A percentile compares a stretch with the other conserved stretches of the same genome.
Evolutionary conservation across 441 rosid genomes (phyloP).

Genomic region (Populus hybrid): DNA sequence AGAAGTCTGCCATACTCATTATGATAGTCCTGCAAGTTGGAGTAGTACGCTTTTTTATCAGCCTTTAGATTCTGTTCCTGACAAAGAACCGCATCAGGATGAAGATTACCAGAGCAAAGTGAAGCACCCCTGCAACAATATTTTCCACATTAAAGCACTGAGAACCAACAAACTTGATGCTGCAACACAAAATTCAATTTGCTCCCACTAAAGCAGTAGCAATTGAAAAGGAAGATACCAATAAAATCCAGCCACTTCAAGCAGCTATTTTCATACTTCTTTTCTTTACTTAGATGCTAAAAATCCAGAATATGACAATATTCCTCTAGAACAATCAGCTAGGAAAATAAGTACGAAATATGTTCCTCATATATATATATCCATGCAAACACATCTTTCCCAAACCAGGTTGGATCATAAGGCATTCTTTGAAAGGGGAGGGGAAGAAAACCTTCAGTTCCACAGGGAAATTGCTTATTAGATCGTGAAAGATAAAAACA

Average conservation of each 20-base stretch:
- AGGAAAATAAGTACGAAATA: not conserved
- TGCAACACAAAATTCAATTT: not conserved
- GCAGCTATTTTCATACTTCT: not conserved
- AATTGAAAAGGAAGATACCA: not conserved
- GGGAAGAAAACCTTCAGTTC: not conserved
- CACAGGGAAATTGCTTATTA: not conserved
- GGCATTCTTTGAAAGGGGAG: not conserved
- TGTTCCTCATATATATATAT: not conserved
- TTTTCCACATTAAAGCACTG: conserved; percentile 12
- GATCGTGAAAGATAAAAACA: not conserved
- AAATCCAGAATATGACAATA: not conserved
- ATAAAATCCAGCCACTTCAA: not conserved
- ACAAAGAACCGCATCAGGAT: conserved; percentile 69
- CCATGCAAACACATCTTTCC: not conserved
- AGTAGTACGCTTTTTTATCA: conserved; percentile 51
- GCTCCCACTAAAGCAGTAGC: not conserved
- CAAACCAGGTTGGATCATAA: not conserved
- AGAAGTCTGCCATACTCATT: conserved; percentile 53
- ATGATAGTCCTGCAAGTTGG: conserved; percentile 69
- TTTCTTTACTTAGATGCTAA: not conserved
- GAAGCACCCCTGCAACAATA: conserved; percentile 69
- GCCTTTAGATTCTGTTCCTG: conserved; percentile 49
- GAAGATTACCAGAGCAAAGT: conserved; percentile 70
- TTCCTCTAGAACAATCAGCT: not conserved
- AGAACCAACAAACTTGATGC: not conserved